Evolutionary conservation across 108 stramenopile genomes (phyloP).

Genomic region (Schizochytrium sp.): DNA sequence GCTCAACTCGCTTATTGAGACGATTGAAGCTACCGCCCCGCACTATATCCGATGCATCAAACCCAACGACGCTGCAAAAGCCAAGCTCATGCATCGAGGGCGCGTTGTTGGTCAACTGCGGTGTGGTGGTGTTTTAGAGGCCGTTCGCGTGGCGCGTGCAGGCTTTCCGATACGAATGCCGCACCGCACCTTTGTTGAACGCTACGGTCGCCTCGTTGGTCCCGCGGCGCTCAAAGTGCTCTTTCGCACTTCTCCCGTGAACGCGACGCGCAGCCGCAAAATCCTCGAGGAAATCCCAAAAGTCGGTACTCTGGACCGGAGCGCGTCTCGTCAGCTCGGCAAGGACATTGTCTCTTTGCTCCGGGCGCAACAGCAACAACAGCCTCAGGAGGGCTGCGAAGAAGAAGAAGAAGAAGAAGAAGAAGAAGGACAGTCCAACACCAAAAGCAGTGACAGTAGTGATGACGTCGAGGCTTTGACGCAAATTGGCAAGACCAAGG

Average conservation of each 20-base stretch:
- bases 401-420: too few relatives aligned
- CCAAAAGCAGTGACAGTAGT: neutral
- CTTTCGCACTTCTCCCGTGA: neutral
- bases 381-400: neutral
- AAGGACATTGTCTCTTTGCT: neutral
- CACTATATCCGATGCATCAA: slow-evolving; percentile 98
- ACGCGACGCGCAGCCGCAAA: neutral
- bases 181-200: slow-evolving; percentile 74
- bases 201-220: slow-evolving; percentile 45
- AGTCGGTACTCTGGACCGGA: neutral
- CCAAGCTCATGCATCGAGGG: slow-evolving; percentile 54
- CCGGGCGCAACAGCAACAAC: neutral
- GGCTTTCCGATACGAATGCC: slow-evolving; percentile 85
- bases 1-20: slow-evolving; percentile 47
- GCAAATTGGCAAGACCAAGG: slow-evolving; percentile 77
- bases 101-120: slow-evolving; percentile 79
- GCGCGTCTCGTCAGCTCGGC: neutral
- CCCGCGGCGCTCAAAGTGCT: neutral
- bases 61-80: slow-evolving; percentile 64
- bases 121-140: slow-evolving; percentile 88
- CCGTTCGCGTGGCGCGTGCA: slow-evolving; percentile 85
- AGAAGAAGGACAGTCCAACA: too few relatives aligned
- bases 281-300: neutral
- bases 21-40: slow-evolving; percentile 80
- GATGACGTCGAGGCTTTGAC: slow-evolving; percentile 10